Percentiles rank a stretch among this genome's conserved stretches.
These are phyloP conservation scores for Vitis rotundifolia DNA, from an alignment of 164 flowering plant genomes.

Conservation along the genomic window DNA sequence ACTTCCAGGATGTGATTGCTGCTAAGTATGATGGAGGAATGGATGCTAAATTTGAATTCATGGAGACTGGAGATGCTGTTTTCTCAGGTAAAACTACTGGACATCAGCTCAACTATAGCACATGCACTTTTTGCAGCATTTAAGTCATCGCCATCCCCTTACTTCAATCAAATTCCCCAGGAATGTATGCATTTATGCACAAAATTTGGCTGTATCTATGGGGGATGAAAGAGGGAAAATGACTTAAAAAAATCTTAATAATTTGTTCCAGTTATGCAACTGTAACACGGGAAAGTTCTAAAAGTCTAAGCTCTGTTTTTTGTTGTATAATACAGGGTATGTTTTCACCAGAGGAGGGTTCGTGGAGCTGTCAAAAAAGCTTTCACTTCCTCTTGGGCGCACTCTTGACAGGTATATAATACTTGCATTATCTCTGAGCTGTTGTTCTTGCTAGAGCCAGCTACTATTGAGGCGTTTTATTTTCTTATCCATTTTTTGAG, in stretches of 20 bases:
- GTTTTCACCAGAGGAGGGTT: constrained; percentile 96
- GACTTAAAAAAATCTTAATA: too few relatives aligned
- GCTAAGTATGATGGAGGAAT: constrained; percentile 91
- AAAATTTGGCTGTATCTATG: too few relatives aligned
- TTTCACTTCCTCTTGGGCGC: constrained; percentile 80
- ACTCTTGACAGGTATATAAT: constrained; percentile 83
- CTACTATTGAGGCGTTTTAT: background rate
- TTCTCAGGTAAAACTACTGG: constrained; percentile 68
- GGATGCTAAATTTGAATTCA: constrained; percentile 88
- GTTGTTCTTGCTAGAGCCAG: background rate
- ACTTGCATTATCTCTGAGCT: background rate
- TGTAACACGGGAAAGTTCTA: too few relatives aligned
- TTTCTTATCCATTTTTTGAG: background rate
- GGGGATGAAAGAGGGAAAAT: too few relatives aligned
- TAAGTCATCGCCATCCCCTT: background rate
- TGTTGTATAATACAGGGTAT: constrained; percentile 51
- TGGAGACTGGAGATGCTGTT: constrained; percentile 73
- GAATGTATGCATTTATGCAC: too few relatives aligned
- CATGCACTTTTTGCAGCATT: background rate
- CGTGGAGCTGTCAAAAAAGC: constrained; percentile 76
- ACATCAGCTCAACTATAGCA: background rate
- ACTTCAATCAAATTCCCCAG: background rate
- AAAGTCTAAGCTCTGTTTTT: background rate
- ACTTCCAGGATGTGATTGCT: constrained; percentile 81
- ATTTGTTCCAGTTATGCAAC: too few relatives aligned